These are phyloP conservation scores for Coemansia sp. DNA, from an alignment of 192 early-diverging fungal genomes.

Conservation along the genomic window DNA sequence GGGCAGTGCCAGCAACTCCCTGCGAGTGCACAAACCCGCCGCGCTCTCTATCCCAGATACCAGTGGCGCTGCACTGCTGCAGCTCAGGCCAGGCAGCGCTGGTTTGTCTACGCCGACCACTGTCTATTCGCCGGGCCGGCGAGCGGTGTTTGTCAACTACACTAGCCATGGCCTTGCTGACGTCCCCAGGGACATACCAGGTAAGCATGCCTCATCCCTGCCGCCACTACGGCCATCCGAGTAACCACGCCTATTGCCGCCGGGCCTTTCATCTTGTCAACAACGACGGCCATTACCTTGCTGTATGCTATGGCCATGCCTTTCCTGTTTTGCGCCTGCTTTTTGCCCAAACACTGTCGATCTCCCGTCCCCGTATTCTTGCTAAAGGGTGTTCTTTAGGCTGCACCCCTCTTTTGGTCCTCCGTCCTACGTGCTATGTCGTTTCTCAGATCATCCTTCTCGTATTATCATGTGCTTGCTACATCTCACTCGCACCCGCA, in stretches of 20 bases:
- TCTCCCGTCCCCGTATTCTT: background rate
- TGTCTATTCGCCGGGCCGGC: background rate
- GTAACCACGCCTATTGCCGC: background rate
- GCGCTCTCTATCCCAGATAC: conserved; percentile 7
- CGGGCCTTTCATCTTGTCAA: background rate
- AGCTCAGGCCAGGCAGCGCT: background rate
- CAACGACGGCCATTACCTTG: background rate
- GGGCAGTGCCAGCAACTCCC: conserved; percentile 3
- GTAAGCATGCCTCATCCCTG: conserved; percentile 36
- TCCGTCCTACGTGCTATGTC: background rate
- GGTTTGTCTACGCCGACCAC: conserved; percentile 5
- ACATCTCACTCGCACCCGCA: no score
- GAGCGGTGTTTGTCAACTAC: conserved; percentile 18
- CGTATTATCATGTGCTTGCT: no score
- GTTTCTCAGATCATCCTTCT: no score
- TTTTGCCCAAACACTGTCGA: conserved; percentile 2
- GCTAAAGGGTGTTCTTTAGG: background rate
- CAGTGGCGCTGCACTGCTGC: background rate
- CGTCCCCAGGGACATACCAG: conserved; percentile 27
- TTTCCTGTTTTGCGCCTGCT: conserved; percentile 9
- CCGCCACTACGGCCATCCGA: no score
- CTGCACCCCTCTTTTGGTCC: background rate
- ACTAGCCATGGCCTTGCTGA: conserved; percentile 21
- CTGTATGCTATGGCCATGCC: conserved; percentile 4
- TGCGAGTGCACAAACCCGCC: conserved; percentile 10